These are phyloP conservation scores for Fusarium falciforme DNA, from an alignment of 2,329 filamentous ascomycete species.

Conservation along the genomic window DNA sequence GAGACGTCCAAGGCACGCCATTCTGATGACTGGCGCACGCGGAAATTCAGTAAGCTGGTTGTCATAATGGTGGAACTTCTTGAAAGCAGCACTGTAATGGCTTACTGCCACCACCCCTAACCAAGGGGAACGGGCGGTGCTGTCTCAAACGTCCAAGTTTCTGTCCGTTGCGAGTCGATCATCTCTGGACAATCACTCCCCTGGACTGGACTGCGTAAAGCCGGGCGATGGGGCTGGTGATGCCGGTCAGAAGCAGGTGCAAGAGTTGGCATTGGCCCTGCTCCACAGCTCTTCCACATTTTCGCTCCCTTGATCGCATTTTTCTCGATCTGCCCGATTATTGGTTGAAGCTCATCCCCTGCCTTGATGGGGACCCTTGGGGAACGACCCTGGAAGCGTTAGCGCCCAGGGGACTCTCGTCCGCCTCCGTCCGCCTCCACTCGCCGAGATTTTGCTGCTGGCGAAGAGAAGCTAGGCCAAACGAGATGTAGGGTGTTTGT, in stretches of 20 bases:
- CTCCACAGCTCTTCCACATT: constrained; percentile 10
- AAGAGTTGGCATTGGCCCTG: constrained; percentile 17
- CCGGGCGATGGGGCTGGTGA: constrained; percentile 14
- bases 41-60: constrained; percentile 1
- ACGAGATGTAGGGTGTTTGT: constrained; percentile 21
- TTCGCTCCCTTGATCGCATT: constrained; percentile 27
- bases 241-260: constrained; percentile 12
- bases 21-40: constrained; percentile 4
- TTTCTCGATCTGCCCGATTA: constrained; percentile 51
- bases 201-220: background rate
- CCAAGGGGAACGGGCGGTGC: background rate
- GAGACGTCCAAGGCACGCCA: constrained; percentile 15
- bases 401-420: constrained; percentile 36
- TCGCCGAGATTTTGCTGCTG: background rate
- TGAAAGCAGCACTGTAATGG: background rate
- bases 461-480: constrained; percentile 10
- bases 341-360: constrained; percentile 46
- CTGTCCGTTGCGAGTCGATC: background rate
- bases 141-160: background rate
- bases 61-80: background rate
- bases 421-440: constrained; percentile 37
- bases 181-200: background rate
- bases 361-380: constrained; percentile 46
- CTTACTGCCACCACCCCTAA: background rate
- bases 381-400: constrained; percentile 40